phyloP scores from a whole-genome alignment of 179 eudicot species.

The Heliamphora pulchella region DNA sequence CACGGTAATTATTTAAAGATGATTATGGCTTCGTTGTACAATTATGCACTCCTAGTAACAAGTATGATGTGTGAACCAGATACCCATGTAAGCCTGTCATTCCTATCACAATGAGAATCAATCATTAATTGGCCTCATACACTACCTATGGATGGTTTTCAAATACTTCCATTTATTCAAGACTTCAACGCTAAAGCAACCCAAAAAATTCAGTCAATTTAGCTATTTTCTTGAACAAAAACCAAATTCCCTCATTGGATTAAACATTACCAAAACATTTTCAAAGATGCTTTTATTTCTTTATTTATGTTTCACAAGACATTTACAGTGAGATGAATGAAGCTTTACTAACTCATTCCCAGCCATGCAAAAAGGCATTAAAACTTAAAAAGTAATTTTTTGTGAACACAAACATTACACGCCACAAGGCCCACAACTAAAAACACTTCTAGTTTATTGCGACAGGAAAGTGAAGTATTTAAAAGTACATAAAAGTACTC shows the following conservation, averaged over 20 bases:
- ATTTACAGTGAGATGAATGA: neutral
- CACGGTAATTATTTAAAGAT: neutral
- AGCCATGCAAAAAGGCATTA: neutral
- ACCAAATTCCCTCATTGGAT: neutral
- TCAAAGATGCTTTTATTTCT: neutral
- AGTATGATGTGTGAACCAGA: neutral
- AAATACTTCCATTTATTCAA: no score
- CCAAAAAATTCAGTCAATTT: neutral
- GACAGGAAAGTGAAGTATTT: neutral
- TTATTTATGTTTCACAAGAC: neutral
- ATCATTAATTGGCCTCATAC: neutral
- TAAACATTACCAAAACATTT: neutral
- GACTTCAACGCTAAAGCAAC: neutral
- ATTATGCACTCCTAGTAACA: neutral
- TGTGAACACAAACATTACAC: neutral
- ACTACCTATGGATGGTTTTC: neutral
- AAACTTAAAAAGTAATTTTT: neutral
- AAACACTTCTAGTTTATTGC: neutral
- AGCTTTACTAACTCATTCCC: neutral
- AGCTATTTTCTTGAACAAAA: slow-evolving; percentile 4
- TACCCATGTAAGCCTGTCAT: neutral
- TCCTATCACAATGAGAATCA: neutral
- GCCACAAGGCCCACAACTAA: neutral
- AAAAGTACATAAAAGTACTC: slow-evolving; percentile 9
- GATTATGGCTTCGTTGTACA: neutral